Base-by-base conservation (phyloP, 768 basidiomycete species). In the Chalciporus pseudorubinellus region DNA sequence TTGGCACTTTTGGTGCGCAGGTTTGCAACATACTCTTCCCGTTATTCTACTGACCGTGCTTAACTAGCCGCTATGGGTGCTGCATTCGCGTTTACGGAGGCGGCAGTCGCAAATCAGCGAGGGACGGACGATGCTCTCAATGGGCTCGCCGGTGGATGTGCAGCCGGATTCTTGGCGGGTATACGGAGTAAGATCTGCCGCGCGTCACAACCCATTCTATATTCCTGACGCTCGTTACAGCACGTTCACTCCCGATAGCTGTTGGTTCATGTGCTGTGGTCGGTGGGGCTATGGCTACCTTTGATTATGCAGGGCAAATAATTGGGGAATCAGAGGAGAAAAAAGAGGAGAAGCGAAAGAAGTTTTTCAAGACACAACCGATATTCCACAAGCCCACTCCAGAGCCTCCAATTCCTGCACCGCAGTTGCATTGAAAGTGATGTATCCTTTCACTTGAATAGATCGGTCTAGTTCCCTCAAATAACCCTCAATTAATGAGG, bases 91-190 rank as follows among this genome's bases (percentile, higher is more conserved):
- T 79, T 87, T 58, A 89, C 89, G 2, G 91, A 95, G 67, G 76
- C 89, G 6, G 72, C 77, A 24, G 82, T 90, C 19, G 90, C 91
- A 48, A 98, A 98, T 70, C 72, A 83, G 53, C 81, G 93, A 49
- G 77, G 83, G 69, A 83, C 74, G 57, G 78, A 92, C 56, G 95
- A 98, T 66, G 76, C 86, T 38, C 61, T 89, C 54, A 97, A 93
- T 61, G 87, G 89, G 44, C 87, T 86, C 41, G 82, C 83, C 46
- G 94, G 89, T 48, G 94, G 88, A 50, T 95, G 93, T 72, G 93
- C 93, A 43, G 93, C 93, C 46, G 94, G 94, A 41, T 92, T 95
- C 72, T 72, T 95, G 56, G 91, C 91, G 26, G 94, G 94, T 47
- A 70, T 95, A 50, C 80, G 90, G 75, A 79, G 91, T 92, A 61